Conservation (phyloP, 2,329 filamentous ascomycete genomes). For the Juglanconis juglandina region DNA sequence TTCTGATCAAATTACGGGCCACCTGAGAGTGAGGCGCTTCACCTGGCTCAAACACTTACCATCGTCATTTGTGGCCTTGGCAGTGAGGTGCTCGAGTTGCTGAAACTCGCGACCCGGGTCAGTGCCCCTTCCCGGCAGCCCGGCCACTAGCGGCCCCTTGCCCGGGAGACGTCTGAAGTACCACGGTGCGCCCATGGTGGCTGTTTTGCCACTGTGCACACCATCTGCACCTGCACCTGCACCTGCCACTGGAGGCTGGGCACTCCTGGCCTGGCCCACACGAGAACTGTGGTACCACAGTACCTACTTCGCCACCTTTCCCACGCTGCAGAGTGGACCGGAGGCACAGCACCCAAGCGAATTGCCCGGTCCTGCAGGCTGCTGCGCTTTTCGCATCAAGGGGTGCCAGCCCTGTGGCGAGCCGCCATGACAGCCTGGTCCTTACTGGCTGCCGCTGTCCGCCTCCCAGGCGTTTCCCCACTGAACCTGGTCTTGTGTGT, state of each 20-base stretch:
- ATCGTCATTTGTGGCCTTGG: background rate
- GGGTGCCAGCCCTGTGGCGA: conserved; percentile 15
- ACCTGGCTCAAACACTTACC: background rate
- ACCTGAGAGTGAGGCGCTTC: background rate
- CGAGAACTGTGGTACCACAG: background rate
- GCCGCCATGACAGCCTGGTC: background rate
- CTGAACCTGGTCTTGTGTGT: conserved; percentile 7
- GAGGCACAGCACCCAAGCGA: background rate
- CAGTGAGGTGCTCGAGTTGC: conserved; percentile 6
- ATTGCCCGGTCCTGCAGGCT: conserved; percentile 10
- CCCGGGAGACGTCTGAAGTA: conserved; percentile 3
- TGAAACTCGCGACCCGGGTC: conserved; percentile 16
- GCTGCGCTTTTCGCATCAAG: conserved; percentile 6
- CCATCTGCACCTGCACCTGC: background rate
- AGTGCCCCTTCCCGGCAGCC: conserved; percentile 3
- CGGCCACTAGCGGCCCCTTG: background rate
- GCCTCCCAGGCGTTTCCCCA: background rate
- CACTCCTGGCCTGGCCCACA: conserved; percentile 4
- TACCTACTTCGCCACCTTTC: conserved; percentile 16
- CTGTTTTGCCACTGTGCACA: no score
- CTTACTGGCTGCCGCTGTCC: conserved; percentile 10
- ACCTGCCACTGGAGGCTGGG: conserved; percentile 13
- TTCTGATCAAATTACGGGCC: background rate
- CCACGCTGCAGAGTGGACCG: background rate
- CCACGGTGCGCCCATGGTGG: no score